Conservation (phyloP, 1,284 basidiomycete genomes). For the Golubevia sp. region DNA sequence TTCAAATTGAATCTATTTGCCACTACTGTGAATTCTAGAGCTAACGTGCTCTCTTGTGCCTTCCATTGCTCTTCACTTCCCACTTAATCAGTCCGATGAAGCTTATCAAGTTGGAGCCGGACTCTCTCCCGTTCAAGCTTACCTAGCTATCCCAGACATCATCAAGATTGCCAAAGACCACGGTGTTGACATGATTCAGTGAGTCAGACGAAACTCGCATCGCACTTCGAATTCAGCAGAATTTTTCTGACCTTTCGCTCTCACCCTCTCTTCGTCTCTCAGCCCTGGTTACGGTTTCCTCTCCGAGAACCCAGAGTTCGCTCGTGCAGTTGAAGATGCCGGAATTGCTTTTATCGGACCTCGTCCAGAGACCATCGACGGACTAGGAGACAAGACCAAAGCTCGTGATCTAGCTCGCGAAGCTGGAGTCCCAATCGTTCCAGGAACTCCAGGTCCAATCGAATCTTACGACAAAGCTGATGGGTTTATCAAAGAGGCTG, state of each 20-base stretch:
- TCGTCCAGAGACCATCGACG: conserved; percentile 93
- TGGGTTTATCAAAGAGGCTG: conserved; percentile 88
- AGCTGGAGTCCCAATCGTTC: conserved; percentile 83
- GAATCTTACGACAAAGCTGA: conserved; percentile 79
- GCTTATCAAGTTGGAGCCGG: conserved; percentile 98
- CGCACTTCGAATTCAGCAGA: too few relatives aligned
- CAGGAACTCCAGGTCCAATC: conserved; percentile 94
- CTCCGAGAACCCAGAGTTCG: conserved; percentile 94
- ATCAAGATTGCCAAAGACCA: conserved; percentile 74
- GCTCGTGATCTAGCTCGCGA: conserved; percentile 65
- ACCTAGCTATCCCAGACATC: conserved; percentile 96
- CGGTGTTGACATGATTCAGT: conserved; percentile 99
- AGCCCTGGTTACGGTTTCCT: conserved; percentile 81
- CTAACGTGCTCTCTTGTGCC: not conserved
- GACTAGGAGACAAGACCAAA: conserved; percentile 98
- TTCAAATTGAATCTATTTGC: too few relatives aligned
- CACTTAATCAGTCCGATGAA: conserved; percentile 78
- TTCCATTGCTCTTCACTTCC: not conserved
- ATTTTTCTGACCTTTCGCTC: not conserved
- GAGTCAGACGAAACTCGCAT: conserved; percentile 37
- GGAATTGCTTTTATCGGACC: conserved; percentile 98
- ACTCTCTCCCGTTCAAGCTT: conserved; percentile 90
- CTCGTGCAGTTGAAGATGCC: conserved; percentile 93
- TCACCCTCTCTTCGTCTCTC: not conserved
- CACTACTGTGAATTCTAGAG: too few relatives aligned